Evolutionary conservation across 106 monocot genomes (phyloP).

Genomic region (Allium fistulosum): DNA sequence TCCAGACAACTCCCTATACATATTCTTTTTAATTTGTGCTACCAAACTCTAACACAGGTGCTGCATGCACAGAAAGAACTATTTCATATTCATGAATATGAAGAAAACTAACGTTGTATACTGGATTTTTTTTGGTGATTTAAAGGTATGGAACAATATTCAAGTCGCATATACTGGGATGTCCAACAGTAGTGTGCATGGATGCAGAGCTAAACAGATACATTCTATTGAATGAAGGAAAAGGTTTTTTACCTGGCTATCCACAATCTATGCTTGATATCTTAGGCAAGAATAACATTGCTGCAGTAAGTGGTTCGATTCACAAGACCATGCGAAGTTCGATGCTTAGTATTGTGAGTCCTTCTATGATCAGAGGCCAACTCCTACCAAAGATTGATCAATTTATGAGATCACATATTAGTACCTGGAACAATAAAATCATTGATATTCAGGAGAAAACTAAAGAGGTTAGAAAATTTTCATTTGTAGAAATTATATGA

Average conservation of each 20-base stretch:
- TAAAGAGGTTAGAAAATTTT: slow-evolving; percentile 50
- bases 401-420: slow-evolving; percentile 69
- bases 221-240: slow-evolving; percentile 80
- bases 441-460: slow-evolving; percentile 85
- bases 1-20: no score
- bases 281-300: slow-evolving; percentile 74
- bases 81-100: neutral
- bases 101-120: no score
- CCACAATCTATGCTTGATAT: slow-evolving; percentile 93
- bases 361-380: slow-evolving; percentile 54
- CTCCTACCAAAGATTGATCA: slow-evolving; percentile 73
- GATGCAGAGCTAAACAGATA: slow-evolving; percentile 84
- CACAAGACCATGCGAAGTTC: slow-evolving; percentile 77
- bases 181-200: slow-evolving; percentile 90
- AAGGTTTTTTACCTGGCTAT: slow-evolving; percentile 85
- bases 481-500: neutral
- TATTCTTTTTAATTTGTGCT: no score
- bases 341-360: slow-evolving; percentile 57
- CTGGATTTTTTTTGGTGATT: neutral
- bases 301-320: slow-evolving; percentile 73
- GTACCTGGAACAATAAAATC: slow-evolving; percentile 30
- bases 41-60: no score
- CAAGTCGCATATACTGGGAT: slow-evolving; percentile 88
- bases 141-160: slow-evolving; percentile 80
- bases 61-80: neutral